A percentile compares a stretch with the other conserved stretches of the same genome.
phyloP scores from a whole-genome alignment of 495 filamentous ascomycete species.

The Eremomyces bilateralis region DNA sequence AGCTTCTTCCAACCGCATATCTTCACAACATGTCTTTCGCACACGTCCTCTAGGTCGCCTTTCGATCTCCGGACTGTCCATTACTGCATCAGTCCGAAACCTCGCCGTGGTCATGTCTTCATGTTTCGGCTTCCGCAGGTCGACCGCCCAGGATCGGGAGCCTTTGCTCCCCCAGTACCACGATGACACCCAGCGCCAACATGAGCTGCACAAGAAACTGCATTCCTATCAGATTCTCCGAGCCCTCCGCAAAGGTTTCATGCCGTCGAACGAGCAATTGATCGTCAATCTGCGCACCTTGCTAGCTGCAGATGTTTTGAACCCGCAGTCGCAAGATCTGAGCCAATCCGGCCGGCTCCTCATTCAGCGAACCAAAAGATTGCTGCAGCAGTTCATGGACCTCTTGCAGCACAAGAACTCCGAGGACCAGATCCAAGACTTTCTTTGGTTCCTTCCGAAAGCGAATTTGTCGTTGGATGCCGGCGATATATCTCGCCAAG shows the following conservation, averaged over 20 bases:
- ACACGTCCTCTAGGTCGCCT: no score
- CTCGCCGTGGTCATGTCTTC: constrained; percentile 26
- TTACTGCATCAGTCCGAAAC: no score
- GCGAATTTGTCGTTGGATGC: constrained; percentile 48
- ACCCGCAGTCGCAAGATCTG: constrained; percentile 50
- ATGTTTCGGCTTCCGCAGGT: constrained; percentile 28
- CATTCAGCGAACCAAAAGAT: constrained; percentile 47
- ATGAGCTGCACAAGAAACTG: constrained; percentile 59
- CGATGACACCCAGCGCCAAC: constrained; percentile 61
- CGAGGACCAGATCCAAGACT: constrained; percentile 73
- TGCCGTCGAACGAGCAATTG: constrained; percentile 75
- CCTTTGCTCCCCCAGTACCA: constrained; percentile 70
- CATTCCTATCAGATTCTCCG: constrained; percentile 82
- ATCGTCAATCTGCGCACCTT: constrained; percentile 66
- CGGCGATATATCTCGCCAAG: constrained; percentile 38
- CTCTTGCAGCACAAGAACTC: constrained; percentile 61
- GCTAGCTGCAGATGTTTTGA: constrained; percentile 55
- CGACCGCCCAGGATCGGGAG: constrained; percentile 33
- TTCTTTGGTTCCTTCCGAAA: constrained; percentile 66
- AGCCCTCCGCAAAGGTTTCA: constrained; percentile 65
- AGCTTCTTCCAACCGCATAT: no score
- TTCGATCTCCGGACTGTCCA: no score
- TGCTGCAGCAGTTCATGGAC: constrained; percentile 53
- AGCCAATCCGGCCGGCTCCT: constrained; percentile 57
- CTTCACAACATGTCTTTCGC: no score